These are phyloP conservation scores for Pythium dissotocum DNA, from an alignment of 352 stramenopile species.

Conservation along the genomic window DNA sequence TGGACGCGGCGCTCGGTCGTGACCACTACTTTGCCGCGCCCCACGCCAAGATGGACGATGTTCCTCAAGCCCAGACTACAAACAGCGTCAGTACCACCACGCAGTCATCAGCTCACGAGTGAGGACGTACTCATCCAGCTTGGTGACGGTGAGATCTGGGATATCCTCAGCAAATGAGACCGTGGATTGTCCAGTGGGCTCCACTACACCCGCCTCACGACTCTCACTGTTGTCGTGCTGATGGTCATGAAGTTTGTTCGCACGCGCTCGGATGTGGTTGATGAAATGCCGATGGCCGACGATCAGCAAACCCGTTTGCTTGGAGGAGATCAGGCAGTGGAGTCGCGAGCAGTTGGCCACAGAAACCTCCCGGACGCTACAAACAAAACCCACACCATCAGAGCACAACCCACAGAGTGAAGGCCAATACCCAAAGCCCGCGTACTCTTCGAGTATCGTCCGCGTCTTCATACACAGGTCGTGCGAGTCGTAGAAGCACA, in stretches of 20 bases:
- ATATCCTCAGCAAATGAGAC: neutral
- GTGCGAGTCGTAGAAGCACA: constrained; percentile 36
- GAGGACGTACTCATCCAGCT: constrained; percentile 26
- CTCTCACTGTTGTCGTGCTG: neutral
- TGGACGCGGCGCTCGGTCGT: constrained; percentile 29
- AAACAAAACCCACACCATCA: neutral
- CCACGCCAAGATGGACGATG: constrained; percentile 23
- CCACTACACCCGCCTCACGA: neutral
- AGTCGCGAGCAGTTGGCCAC: constrained; percentile 48
- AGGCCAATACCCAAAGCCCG: neutral
- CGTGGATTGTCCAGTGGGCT: neutral
- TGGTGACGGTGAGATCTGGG: constrained; percentile 7
- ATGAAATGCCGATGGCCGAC: constrained; percentile 40
- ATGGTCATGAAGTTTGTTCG: neutral
- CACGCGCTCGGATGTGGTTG: constrained; percentile 18
- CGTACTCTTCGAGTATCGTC: constrained; percentile 22
- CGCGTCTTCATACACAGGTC: constrained; percentile 26
- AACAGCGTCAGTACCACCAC: neutral
- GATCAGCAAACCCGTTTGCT: constrained; percentile 36
- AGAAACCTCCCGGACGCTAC: constrained; percentile 24
- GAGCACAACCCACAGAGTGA: neutral
- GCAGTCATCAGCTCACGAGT: neutral
- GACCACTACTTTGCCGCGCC: constrained; percentile 19
- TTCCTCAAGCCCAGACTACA: constrained; percentile 24
- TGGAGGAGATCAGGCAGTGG: constrained; percentile 48